phyloP scores from a whole-genome alignment of 768 basidiomycete species.

The Lactifluus hygrophoroides region DNA sequence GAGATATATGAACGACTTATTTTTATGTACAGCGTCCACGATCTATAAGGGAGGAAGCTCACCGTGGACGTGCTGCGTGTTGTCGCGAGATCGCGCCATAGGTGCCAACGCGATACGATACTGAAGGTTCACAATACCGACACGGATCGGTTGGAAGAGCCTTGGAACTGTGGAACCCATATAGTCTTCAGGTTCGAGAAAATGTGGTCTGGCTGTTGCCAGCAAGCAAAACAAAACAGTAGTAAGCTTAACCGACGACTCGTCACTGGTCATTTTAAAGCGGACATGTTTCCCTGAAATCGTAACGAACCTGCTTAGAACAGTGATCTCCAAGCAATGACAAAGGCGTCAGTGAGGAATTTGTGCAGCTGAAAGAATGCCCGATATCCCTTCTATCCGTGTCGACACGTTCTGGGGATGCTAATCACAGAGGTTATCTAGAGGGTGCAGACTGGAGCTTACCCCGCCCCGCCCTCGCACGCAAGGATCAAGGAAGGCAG shows the following conservation, averaged over 20 bases:
- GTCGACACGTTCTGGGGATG: too few relatives aligned
- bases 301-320: not conserved
- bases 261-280: too few relatives aligned
- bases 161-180: not conserved
- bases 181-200: not conserved
- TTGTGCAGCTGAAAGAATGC: too few relatives aligned
- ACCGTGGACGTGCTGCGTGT: conserved; percentile 27
- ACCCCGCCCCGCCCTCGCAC: too few relatives aligned
- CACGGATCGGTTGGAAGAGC: conserved; percentile 40
- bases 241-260: not conserved
- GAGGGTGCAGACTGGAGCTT: too few relatives aligned
- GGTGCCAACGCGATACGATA: conserved; percentile 52
- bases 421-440: too few relatives aligned
- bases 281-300: too few relatives aligned
- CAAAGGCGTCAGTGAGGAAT: too few relatives aligned
- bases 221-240: too few relatives aligned
- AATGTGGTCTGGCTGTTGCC: not conserved
- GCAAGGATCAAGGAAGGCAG: too few relatives aligned
- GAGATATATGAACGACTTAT: conserved; percentile 28
- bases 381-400: too few relatives aligned
- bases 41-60: conserved; percentile 5
- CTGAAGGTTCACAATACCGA: conserved; percentile 35
- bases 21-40: conserved; percentile 27
- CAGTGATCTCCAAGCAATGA: too few relatives aligned
- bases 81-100: conserved; percentile 40